These are phyloP conservation scores for Lathyrus tuberosus DNA, from an alignment of 306 rosid species.

Conservation along the genomic window DNA sequence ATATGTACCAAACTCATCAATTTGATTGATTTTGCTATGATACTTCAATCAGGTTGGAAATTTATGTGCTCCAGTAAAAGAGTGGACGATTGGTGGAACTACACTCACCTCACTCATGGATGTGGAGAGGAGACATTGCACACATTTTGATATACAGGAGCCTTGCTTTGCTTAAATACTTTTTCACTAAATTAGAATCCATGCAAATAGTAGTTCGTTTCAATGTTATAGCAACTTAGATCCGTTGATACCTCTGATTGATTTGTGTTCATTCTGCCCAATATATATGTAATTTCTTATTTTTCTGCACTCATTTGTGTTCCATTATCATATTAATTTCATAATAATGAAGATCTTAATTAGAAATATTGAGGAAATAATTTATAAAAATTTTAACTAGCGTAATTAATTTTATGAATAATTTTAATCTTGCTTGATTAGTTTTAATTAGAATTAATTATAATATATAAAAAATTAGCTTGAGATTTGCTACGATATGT, in stretches of 20 bases:
- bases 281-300: too few relatives aligned
- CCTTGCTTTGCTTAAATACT: slow-evolving; percentile 1
- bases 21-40: slow-evolving; percentile 24
- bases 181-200: slow-evolving; percentile 10
- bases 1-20: slow-evolving; percentile 11
- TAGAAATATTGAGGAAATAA: too few relatives aligned
- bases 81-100: slow-evolving; percentile 94
- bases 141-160: background rate
- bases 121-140: slow-evolving; percentile 98
- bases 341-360: too few relatives aligned
- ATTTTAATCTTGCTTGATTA: too few relatives aligned
- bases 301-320: too few relatives aligned
- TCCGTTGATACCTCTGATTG: slow-evolving; percentile 13
- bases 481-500: too few relatives aligned
- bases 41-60: slow-evolving; percentile 73
- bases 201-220: background rate
- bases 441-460: too few relatives aligned
- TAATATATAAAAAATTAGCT: too few relatives aligned
- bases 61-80: slow-evolving; percentile 86
- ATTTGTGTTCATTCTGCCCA: too few relatives aligned
- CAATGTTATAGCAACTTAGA: slow-evolving; percentile 1
- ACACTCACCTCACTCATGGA: slow-evolving; percentile 93
- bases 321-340: too few relatives aligned
- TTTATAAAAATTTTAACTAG: too few relatives aligned
- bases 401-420: too few relatives aligned